A percentile compares a stretch with the other conserved stretches of the same genome.
These are phyloP conservation scores for Hypoxylon sp. DNA, from an alignment of 2,329 filamentous ascomycete genomes.

Conservation along the genomic window DNA sequence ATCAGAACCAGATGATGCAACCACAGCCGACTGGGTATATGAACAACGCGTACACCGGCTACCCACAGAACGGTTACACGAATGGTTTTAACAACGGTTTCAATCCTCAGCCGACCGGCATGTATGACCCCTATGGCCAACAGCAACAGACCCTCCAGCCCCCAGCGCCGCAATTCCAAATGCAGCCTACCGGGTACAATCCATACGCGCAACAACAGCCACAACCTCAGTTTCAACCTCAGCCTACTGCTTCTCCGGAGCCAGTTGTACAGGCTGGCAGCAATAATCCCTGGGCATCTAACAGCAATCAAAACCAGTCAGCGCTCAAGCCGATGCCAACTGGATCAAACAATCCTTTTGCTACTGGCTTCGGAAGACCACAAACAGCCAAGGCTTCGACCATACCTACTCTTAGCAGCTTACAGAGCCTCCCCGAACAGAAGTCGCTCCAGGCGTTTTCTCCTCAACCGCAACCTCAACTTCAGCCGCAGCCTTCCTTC, in stretches of 20 bases:
- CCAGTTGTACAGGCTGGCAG: conserved; percentile 80
- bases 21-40: conserved; percentile 84
- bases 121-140: conserved; percentile 78
- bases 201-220: conserved; percentile 68
- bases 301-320: conserved; percentile 70
- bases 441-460: conserved; percentile 75
- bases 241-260: conserved; percentile 66
- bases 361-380: conserved; percentile 76
- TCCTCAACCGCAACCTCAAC: conserved; percentile 53
- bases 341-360: conserved; percentile 98
- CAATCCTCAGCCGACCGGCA: conserved; percentile 74
- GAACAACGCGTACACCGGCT: conserved; percentile 69
- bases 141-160: conserved; percentile 40
- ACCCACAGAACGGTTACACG: conserved; percentile 75
- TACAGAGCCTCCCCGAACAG: conserved; percentile 78
- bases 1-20: conserved; percentile 79
- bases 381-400: conserved; percentile 70
- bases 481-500: conserved; percentile 59
- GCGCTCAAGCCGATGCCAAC: conserved; percentile 86
- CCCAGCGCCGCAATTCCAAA: conserved; percentile 58
- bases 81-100: conserved; percentile 57
- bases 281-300: conserved; percentile 93
- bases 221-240: conserved; percentile 63
- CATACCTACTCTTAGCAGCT: conserved; percentile 79
- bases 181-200: conserved; percentile 69